Conservation (phyloP, 805 yeast species). For the Suhomyces canberraensis region DNA sequence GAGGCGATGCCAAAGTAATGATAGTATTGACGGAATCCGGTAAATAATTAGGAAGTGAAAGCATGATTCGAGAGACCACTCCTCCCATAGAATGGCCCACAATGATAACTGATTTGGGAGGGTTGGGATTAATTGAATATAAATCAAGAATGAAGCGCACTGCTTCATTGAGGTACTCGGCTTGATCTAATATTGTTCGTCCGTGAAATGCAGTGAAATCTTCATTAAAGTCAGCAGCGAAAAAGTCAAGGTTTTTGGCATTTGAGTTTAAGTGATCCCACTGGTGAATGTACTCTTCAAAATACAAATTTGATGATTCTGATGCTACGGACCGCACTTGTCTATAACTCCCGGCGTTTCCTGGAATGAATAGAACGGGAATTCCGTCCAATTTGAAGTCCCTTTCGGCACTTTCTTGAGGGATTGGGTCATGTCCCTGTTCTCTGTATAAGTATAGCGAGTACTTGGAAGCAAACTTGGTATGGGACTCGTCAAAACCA, state of each 20-base stretch:
- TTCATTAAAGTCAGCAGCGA: slow-evolving; percentile 91
- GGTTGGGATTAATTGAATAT: slow-evolving; percentile 43
- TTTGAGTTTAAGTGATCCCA: slow-evolving; percentile 15
- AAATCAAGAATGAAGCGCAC: slow-evolving; percentile 68
- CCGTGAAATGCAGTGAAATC: slow-evolving; percentile 97
- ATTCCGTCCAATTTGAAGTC: slow-evolving; percentile 52
- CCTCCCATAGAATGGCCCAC: slow-evolving; percentile 98
- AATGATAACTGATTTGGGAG: slow-evolving; percentile 70
- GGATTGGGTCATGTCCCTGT: slow-evolving; percentile 61
- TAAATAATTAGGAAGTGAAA: slow-evolving; percentile 72
- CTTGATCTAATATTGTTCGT: slow-evolving; percentile 86
- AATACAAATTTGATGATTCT: slow-evolving; percentile 57
- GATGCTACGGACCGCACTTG: slow-evolving; percentile 94
- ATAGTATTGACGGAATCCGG: slow-evolving; percentile 77
- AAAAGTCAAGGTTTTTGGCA: slow-evolving; percentile 65
- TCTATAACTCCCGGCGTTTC: slow-evolving; percentile 91
- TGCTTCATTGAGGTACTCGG: slow-evolving; percentile 89
- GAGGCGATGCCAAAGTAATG: slow-evolving; percentile 86
- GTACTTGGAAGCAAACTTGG: slow-evolving; percentile 75
- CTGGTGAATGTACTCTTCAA: slow-evolving; percentile 25
- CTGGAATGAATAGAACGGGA: slow-evolving; percentile 93
- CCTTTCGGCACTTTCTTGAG: slow-evolving; percentile 36
- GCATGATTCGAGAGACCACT: slow-evolving; percentile 81
- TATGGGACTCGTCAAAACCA: slow-evolving; percentile 68
- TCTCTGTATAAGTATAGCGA: slow-evolving; percentile 85